Percentiles rank a stretch among this genome's conserved stretches.
Conservation (phyloP, 257 asterid species). For the Solanum sejunctum region DNA sequence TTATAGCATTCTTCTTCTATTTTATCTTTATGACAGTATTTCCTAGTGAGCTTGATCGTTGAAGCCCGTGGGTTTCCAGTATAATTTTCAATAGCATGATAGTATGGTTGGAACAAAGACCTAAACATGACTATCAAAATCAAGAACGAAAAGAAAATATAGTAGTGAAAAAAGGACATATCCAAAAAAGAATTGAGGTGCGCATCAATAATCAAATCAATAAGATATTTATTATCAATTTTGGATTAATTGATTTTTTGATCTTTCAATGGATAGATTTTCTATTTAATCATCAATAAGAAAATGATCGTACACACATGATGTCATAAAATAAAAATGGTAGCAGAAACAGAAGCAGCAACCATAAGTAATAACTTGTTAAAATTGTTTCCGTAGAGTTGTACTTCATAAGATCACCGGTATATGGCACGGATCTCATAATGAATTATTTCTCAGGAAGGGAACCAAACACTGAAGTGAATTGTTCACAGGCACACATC, state of each 20-base stretch:
- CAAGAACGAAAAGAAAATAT: background rate
- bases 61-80: background rate
- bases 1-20: background rate
- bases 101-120: background rate
- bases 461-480: background rate
- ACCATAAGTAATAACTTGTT: too few species aligned
- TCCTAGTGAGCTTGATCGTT: background rate
- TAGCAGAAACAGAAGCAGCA: background rate
- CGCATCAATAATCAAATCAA: too few species aligned
- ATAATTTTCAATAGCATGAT: background rate
- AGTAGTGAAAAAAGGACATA: background rate
- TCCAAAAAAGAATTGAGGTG: background rate
- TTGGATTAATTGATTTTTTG: too few species aligned
- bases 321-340: too few species aligned
- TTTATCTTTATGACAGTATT: background rate
- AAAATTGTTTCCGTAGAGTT: background rate
- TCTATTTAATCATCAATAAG: too few species aligned
- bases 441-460: background rate
- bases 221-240: too few species aligned
- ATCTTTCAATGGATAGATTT: too few species aligned
- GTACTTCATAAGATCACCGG: background rate
- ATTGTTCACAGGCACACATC: background rate
- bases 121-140: background rate
- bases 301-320: too few species aligned
- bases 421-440: background rate